Base-by-base conservation (phyloP, 371 early-diverging fungal genomes). In the Mortierella sp. region DNA sequence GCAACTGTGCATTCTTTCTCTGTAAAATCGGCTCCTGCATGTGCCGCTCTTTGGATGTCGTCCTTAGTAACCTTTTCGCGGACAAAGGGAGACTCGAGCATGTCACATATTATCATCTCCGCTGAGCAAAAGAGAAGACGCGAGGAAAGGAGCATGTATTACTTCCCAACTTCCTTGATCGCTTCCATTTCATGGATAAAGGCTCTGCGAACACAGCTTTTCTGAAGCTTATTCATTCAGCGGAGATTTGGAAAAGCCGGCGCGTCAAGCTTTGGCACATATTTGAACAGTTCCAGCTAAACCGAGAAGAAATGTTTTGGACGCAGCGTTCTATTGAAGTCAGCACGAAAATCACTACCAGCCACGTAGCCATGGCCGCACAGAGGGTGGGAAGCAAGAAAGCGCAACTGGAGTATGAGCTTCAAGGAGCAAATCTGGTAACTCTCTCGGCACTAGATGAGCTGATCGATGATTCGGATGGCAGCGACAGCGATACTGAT, bases 401-500 rank as follows among this genome's bases (percentile, higher is more conserved):
- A 14, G 50, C 50, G 14, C 16, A n/a, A 50, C 50, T 50, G 21
- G 50, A 6, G 50, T 50, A 50, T 21, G 50, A 6, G 50, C 50
- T 4, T 50, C 2, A 50, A 21, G 50, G 14, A 7, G 7, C 14
- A 5, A 14, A 50, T 50, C 14, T 14, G 4, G 37, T 5, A 9
- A 37, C 37, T 3, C 50, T 50, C 50, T 50, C 50, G 16, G 50
- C 14, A 5, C 7, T 7, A 14, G 14, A 50, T 50, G n/a, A 50
- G 21, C 50, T 50, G 50, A 50, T 50, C 50, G 50, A 50, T 50
- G 50, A 50, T 21, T 50, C 50, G 14, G 50, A 50, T 14, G 50
- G 14, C 50, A 50, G 50, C 14, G 50, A 50, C 4, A 50, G 50
- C 21, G 16, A 21, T 50, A 14, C 50, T 4, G 50, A 50, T 7